phyloP scores from a whole-genome alignment of 768 basidiomycete genomes.

The Auricularia auricula-judae region DNA sequence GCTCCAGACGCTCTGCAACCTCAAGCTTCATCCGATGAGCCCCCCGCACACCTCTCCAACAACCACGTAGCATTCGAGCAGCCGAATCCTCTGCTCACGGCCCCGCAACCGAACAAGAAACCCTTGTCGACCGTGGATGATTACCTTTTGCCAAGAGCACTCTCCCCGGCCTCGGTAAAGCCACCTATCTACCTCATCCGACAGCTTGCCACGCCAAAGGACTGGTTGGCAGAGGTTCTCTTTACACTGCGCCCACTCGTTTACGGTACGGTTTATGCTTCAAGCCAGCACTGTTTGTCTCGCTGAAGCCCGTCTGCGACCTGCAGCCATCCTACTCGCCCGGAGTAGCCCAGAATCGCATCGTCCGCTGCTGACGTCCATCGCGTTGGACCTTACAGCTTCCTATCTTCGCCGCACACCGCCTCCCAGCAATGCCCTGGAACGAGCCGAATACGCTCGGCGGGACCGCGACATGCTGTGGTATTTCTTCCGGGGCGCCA shows the following conservation, averaged over 20 bases:
- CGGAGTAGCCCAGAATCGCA: conserved; percentile 26
- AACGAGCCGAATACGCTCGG: conserved; percentile 69
- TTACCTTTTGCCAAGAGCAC: conserved; percentile 70
- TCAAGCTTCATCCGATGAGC: conserved; percentile 39
- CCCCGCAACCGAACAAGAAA: conserved; percentile 41
- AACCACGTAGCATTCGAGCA: conserved; percentile 54
- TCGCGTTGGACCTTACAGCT: conserved; percentile 63
- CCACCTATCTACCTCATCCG: conserved; percentile 57
- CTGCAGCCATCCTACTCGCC: conserved; percentile 24
- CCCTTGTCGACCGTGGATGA: conserved; percentile 50
- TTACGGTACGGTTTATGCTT: conserved; percentile 43
- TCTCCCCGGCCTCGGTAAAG: conserved; percentile 62
- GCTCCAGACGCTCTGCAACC: conserved; percentile 42
- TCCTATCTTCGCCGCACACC: conserved; percentile 63
- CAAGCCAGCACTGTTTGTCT: too few species aligned
- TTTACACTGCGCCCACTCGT: conserved; percentile 64
- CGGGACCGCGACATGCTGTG: conserved; percentile 74
- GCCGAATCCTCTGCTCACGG: conserved; percentile 48
- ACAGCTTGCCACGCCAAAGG: conserved; percentile 47
- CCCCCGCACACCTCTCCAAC: conserved; percentile 74
- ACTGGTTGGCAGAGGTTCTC: conserved; percentile 66
- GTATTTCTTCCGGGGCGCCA: conserved; percentile 77
- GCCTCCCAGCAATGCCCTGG: conserved; percentile 47
- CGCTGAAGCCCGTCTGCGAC: conserved; percentile 6
- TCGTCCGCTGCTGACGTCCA: conserved; percentile 52